A percentile compares a stretch with the other conserved stretches of the same genome.
Evolutionary conservation across 495 filamentous ascomycete genomes (phyloP).

Genomic region (Schizothecium vesticola): DNA sequence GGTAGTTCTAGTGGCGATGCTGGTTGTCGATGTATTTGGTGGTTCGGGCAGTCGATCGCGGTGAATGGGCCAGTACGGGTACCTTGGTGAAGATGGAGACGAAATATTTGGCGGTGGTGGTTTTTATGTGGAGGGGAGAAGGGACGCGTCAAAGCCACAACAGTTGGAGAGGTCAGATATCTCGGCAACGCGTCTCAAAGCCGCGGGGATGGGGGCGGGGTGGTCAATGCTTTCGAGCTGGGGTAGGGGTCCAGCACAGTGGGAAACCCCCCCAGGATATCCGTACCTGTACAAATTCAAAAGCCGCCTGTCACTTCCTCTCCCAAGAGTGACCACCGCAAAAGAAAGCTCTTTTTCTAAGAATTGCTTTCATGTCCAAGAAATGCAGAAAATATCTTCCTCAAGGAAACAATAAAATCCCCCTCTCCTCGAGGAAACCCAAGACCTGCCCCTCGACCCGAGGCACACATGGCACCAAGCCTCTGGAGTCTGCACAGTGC

Average conservation of each 20-base stretch:
- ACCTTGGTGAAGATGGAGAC: neutral
- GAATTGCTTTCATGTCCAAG: neutral
- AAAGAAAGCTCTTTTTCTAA: neutral
- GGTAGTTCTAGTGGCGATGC: neutral
- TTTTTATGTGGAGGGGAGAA: neutral
- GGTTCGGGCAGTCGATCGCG: neutral
- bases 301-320: neutral
- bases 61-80: neutral
- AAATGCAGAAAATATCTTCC: neutral
- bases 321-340: neutral
- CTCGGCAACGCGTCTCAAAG: neutral
- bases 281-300: neutral
- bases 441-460: neutral
- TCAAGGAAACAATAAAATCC: neutral
- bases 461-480: neutral
- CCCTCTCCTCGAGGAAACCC: neutral
- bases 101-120: neutral
- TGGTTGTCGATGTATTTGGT: neutral
- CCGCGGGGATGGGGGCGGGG: neutral
- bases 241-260: neutral
- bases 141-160: slow-evolving; percentile 6
- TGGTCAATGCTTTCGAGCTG: neutral
- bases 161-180: slow-evolving; percentile 1
- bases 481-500: neutral
- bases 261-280: neutral